Evolutionary conservation across 768 basidiomycete species (phyloP).

Genomic region (Boletus speciosus): DNA sequence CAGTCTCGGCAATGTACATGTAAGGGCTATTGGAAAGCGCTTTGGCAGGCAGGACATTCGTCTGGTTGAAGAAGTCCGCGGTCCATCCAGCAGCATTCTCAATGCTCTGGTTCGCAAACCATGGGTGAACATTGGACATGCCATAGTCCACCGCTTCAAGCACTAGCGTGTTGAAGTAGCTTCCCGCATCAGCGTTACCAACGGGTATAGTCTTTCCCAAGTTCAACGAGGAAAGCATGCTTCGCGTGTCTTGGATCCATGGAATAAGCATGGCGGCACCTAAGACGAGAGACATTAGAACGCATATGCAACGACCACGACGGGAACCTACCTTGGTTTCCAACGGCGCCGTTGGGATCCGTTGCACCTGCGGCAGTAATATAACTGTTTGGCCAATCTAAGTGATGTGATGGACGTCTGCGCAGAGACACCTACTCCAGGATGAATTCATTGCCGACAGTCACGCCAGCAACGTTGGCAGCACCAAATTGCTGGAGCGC

Average conservation of each 20-base stretch:
- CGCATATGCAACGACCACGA: not conserved
- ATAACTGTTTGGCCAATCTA: slow-evolving; percentile 43
- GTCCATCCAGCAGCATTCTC: slow-evolving; percentile 79
- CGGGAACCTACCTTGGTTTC: slow-evolving; percentile 35
- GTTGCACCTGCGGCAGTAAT: slow-evolving; percentile 47
- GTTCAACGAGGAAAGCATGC: slow-evolving; percentile 51
- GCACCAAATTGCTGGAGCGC: slow-evolving; percentile 78
- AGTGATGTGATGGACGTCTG: not conserved
- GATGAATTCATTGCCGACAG: slow-evolving; percentile 91
- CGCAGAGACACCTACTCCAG: slow-evolving; percentile 50
- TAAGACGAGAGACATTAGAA: not conserved
- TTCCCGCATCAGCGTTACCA: slow-evolving; percentile 83
- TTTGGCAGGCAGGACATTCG: slow-evolving; percentile 57
- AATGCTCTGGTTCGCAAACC: slow-evolving; percentile 83
- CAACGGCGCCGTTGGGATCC: slow-evolving; percentile 57
- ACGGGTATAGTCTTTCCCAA: slow-evolving; percentile 62
- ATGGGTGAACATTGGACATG: slow-evolving; percentile 89
- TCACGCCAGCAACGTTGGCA: slow-evolving; percentile 72
- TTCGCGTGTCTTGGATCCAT: slow-evolving; percentile 65
- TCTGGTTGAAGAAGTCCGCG: slow-evolving; percentile 64
- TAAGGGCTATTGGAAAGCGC: slow-evolving; percentile 64
- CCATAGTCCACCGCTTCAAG: slow-evolving; percentile 66
- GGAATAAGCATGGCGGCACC: slow-evolving; percentile 63
- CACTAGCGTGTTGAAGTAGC: slow-evolving; percentile 73
- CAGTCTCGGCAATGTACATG: slow-evolving; percentile 94